Evolutionary conservation across 2,329 filamentous ascomycete species (phyloP).

Genomic region (Stylonectria norvegica): DNA sequence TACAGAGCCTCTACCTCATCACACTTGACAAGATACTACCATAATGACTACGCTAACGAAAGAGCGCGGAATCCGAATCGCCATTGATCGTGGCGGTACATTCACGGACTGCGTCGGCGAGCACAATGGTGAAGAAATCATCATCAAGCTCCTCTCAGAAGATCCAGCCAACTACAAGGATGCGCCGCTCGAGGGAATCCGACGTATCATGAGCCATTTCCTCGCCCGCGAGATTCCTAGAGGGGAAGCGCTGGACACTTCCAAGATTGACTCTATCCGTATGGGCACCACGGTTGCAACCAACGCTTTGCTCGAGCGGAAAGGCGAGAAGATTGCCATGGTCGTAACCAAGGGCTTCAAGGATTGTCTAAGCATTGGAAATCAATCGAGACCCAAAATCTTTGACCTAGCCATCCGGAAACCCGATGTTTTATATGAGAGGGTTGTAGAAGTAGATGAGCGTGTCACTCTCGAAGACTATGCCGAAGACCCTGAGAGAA

Average conservation of each 20-base stretch:
- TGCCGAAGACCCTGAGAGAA: slow-evolving; percentile 75
- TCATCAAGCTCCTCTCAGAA: slow-evolving; percentile 86
- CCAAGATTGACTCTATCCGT: slow-evolving; percentile 81
- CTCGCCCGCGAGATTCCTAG: slow-evolving; percentile 72
- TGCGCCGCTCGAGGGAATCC: slow-evolving; percentile 86
- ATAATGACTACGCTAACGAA: slow-evolving; percentile 36
- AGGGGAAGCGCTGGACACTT: slow-evolving; percentile 75
- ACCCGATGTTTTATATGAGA: slow-evolving; percentile 81
- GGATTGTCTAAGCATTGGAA: slow-evolving; percentile 84
- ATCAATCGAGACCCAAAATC: slow-evolving; percentile 84
- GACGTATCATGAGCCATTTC: slow-evolving; percentile 78
- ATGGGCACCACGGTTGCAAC: slow-evolving; percentile 97
- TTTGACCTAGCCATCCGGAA: slow-evolving; percentile 87
- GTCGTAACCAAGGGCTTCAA: slow-evolving; percentile 85
- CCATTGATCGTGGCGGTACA: slow-evolving; percentile 78
- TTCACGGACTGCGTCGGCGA: slow-evolving; percentile 93
- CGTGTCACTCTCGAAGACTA: slow-evolving; percentile 89
- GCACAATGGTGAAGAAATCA: slow-evolving; percentile 70
- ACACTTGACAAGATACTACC: too few species aligned
- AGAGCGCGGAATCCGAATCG: slow-evolving; percentile 66
- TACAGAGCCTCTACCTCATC: too few species aligned
- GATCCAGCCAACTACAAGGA: slow-evolving; percentile 89
- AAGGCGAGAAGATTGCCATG: slow-evolving; percentile 84
- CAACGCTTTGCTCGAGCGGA: slow-evolving; percentile 84
- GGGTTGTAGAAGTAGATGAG: slow-evolving; percentile 86